Percentiles rank a stretch among this genome's conserved stretches.
Evolutionary conservation across 1,284 basidiomycete genomes (phyloP).

Genomic region (Rhodotorula mucilaginosa): DNA sequence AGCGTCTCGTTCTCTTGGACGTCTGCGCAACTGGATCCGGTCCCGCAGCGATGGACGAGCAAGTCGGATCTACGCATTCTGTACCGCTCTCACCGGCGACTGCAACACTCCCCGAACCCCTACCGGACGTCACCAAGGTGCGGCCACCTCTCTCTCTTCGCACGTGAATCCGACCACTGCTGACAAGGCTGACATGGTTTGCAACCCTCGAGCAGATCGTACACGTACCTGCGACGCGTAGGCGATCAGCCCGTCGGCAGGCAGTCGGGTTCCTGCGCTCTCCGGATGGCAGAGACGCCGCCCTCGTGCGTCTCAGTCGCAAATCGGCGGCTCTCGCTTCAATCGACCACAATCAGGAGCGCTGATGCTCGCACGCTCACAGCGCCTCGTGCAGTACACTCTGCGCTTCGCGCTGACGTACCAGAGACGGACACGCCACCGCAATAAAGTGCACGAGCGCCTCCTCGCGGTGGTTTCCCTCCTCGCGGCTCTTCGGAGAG

Average conservation of each 20-base stretch:
- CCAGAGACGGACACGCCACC: background rate
- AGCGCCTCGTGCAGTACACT: conserved; percentile 28
- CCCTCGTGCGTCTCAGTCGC: conserved; percentile 27
- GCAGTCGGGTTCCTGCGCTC: conserved; percentile 4
- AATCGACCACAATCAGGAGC: background rate
- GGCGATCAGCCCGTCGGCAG: background rate
- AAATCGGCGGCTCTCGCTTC: background rate
- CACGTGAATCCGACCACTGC: background rate
- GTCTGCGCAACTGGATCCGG: too few species aligned
- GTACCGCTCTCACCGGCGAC: too few species aligned
- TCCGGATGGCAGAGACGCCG: conserved; percentile 18
- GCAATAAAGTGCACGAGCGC: background rate
- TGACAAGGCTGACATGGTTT: background rate
- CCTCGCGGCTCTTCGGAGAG: conserved; percentile 23
- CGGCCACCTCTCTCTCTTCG: background rate
- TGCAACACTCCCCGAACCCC: background rate
- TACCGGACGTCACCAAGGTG: conserved; percentile 4
- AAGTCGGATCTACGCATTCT: too few species aligned
- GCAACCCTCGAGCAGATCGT: conserved; percentile 8
- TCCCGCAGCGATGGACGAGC: too few species aligned
- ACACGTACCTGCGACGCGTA: background rate
- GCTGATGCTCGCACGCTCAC: background rate
- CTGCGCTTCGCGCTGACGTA: conserved; percentile 14
- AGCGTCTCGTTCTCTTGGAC: too few species aligned
- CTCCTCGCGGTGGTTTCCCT: conserved; percentile 25